These are phyloP conservation scores for Pulveroboletus sp. DNA, from an alignment of 768 basidiomycete species.

Conservation along the genomic window DNA sequence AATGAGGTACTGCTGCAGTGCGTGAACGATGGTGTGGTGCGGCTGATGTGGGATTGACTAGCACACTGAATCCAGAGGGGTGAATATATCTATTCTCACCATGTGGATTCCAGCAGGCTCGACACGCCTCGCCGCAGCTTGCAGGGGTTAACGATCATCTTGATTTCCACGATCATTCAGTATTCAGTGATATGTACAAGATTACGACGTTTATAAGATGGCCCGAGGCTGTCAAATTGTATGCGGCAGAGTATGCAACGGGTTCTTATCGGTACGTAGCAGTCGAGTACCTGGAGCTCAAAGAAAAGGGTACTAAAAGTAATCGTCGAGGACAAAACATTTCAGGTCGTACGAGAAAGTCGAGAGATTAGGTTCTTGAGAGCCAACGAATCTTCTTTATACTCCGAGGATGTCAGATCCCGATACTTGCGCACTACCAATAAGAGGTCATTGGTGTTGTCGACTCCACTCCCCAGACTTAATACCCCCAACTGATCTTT, in stretches of 20 bases:
- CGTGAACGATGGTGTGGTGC: not conserved
- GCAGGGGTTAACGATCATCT: not conserved
- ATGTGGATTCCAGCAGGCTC: conserved; percentile 19
- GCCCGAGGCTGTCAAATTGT: not conserved
- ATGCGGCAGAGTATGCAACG: not conserved
- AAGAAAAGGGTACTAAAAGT: not conserved
- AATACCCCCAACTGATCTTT: conserved; percentile 13
- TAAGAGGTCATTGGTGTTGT: not conserved
- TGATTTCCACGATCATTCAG: not conserved
- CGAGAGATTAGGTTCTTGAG: conserved; percentile 18
- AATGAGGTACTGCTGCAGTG: not conserved
- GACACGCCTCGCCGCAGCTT: not conserved
- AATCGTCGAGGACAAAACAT: not conserved
- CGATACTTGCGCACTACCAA: conserved; percentile 17
- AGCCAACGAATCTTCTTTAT: conserved; percentile 14
- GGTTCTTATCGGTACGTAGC: not conserved
- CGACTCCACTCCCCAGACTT: conserved; percentile 5
- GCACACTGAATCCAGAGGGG: not conserved
- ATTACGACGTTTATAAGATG: not conserved
- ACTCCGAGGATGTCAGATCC: conserved; percentile 16
- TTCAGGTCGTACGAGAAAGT: conserved; percentile 12
- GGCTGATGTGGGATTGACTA: not conserved
- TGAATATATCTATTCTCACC: conserved; percentile 5
- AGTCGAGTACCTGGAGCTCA: not conserved
- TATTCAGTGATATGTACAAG: not conserved